phyloP scores from a whole-genome alignment of 306 rosid genomes.

The Psophocarpus tetragonolobus region DNA sequence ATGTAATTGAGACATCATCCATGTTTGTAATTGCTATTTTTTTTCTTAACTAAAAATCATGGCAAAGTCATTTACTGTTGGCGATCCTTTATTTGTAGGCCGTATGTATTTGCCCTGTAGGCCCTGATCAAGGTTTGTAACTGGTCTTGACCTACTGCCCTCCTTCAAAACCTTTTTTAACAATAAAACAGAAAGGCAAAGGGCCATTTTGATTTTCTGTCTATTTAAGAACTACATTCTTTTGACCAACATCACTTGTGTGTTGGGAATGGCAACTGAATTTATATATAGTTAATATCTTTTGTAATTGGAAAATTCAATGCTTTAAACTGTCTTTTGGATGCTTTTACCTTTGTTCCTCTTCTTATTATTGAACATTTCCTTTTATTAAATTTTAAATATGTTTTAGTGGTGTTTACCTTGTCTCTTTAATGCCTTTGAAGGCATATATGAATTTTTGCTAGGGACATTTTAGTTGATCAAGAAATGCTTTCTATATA shows the following conservation, averaged over 20 bases:
- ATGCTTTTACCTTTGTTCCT: neutral
- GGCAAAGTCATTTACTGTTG: neutral
- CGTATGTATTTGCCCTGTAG: neutral
- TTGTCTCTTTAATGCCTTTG: conserved; percentile 27
- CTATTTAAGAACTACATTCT: neutral
- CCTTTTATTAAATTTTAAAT: conserved; percentile 11
- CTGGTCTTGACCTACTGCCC: neutral
- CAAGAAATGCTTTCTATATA: neutral
- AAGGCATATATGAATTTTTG: conserved; percentile 18
- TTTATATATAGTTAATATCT: neutral
- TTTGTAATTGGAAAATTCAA: neutral
- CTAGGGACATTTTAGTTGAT: conserved; percentile 9
- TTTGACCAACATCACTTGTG: neutral
- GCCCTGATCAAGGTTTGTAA: neutral
- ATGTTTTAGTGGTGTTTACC: neutral
- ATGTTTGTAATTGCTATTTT: neutral
- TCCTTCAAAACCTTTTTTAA: neutral
- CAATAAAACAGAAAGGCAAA: neutral
- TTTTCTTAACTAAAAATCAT: neutral
- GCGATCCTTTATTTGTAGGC: neutral
- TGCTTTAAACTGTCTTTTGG: neutral
- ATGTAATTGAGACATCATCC: neutral
- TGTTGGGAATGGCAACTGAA: neutral
- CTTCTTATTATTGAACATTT: conserved; percentile 18
- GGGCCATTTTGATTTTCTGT: neutral